A percentile compares a stretch with the other conserved stretches of the same genome.
phyloP scores from a whole-genome alignment of 192 early-diverging fungal genomes.

The Mortierella claussenii region DNA sequence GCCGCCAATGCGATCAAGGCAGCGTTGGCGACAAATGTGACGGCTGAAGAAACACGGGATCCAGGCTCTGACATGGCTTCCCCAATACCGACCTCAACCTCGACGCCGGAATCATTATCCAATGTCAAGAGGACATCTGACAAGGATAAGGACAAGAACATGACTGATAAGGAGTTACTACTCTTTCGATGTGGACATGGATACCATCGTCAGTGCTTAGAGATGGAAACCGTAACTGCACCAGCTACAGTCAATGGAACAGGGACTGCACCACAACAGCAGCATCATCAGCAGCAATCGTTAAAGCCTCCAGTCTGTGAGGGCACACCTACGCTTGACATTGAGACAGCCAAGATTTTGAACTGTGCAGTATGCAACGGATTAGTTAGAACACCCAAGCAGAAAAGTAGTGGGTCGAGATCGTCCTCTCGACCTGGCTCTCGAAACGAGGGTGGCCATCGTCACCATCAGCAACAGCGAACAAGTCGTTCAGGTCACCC shows the following conservation, averaged over 20 bases:
- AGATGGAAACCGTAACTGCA: conserved; percentile 30
- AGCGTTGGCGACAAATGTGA: conserved; percentile 37
- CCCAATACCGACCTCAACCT: background rate
- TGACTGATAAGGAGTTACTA: conserved; percentile 49
- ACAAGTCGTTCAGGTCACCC: background rate
- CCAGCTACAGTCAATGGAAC: background rate
- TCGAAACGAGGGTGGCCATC: conserved; percentile 1
- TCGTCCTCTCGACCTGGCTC: conserved; percentile 1
- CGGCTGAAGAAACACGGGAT: conserved; percentile 1
- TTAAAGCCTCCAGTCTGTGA: background rate
- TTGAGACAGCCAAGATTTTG: conserved; percentile 2
- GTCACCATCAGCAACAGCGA: conserved; percentile 2
- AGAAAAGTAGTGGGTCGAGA: no score
- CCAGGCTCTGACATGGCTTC: conserved; percentile 6
- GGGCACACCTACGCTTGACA: background rate
- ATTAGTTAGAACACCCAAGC: conserved; percentile 16
- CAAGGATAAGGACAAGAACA: conserved; percentile 7
- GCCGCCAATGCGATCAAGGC: conserved; percentile 52
- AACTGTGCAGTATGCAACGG: conserved; percentile 46
- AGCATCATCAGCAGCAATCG: background rate
- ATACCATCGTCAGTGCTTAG: conserved; percentile 63
- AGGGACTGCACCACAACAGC: background rate
- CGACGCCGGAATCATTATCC: background rate
- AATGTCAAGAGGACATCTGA: background rate
- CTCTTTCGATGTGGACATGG: conserved; percentile 67